Percentiles rank a stretch among this genome's conserved stretches.
phyloP scores from a whole-genome alignment of 768 basidiomycete species.

The Panus rudis region DNA sequence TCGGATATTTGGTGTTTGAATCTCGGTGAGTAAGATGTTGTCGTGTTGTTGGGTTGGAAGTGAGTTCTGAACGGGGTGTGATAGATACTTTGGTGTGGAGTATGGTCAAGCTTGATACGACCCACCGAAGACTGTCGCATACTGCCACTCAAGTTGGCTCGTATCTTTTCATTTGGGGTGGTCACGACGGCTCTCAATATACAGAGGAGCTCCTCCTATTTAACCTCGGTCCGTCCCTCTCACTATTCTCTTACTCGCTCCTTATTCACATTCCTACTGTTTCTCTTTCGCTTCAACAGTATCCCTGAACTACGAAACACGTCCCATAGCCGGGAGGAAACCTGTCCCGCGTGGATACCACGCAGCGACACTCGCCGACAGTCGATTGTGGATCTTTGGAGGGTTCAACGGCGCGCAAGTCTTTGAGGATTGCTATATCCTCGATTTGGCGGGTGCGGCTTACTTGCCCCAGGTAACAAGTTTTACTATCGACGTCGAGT shows the following conservation, averaged over 20 bases:
- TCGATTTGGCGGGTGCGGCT: conserved; percentile 82
- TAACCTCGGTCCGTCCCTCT: conserved; percentile 74
- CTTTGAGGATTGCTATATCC: conserved; percentile 77
- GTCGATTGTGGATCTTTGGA: conserved; percentile 79
- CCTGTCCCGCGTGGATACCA: conserved; percentile 83
- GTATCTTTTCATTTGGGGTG: conserved; percentile 84
- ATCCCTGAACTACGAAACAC: conserved; percentile 75
- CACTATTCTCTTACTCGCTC: neutral
- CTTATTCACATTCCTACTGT: neutral
- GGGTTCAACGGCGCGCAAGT: conserved; percentile 82
- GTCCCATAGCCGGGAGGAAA: conserved; percentile 56
- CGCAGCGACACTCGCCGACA: conserved; percentile 73
- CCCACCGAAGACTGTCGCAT: conserved; percentile 69
- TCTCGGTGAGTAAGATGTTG: conserved; percentile 49
- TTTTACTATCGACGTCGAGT: conserved; percentile 25
- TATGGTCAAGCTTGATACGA: conserved; percentile 33
- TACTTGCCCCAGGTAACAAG: conserved; percentile 71
- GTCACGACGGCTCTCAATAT: conserved; percentile 78
- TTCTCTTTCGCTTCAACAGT: conserved; percentile 36
- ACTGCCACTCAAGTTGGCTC: conserved; percentile 88
- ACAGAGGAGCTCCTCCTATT: conserved; percentile 70
- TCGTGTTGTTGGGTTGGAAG: neutral
- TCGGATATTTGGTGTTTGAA: conserved; percentile 84
- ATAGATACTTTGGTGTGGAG: conserved; percentile 30
- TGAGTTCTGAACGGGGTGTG: neutral